These are phyloP conservation scores for Penicillium soppii DNA, from an alignment of 495 filamentous ascomycete species.

Conservation along the genomic window DNA sequence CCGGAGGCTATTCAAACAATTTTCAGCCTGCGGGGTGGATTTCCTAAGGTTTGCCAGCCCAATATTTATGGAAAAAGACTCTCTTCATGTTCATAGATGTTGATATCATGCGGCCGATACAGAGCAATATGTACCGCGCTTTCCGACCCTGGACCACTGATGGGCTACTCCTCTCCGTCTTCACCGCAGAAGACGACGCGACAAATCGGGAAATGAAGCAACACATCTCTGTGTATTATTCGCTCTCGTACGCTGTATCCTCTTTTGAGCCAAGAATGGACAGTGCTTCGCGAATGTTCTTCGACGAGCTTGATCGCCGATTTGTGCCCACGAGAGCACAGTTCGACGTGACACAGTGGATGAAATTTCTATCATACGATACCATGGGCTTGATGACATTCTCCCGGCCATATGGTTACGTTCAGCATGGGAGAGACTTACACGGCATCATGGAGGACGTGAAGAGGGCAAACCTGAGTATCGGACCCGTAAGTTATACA, in stretches of 20 bases:
- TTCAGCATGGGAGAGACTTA: neutral
- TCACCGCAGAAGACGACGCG: no score
- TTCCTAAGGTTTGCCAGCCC: neutral
- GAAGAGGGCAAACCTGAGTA: neutral
- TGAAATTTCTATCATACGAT: neutral
- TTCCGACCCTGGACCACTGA: no score
- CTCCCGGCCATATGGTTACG: neutral
- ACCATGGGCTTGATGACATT: neutral
- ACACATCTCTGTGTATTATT: slow-evolving; percentile 7
- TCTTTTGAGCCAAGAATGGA: slow-evolving; percentile 49
- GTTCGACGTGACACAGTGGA: neutral
- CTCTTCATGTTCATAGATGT: neutral
- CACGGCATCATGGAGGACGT: neutral
- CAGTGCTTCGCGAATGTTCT: slow-evolving; percentile 32
- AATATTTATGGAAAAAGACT: neutral
- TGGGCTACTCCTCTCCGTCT: no score
- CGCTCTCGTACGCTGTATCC: slow-evolving; percentile 4
- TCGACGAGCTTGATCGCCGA: slow-evolving; percentile 28
- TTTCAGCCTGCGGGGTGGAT: neutral
- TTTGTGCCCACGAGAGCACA: neutral
- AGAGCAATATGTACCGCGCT: slow-evolving; percentile 6
- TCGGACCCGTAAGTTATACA: slow-evolving; percentile 7
- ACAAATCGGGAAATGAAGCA: slow-evolving; percentile 38
- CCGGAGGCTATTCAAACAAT: neutral
- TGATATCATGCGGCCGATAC: slow-evolving; percentile 15